Evolutionary conservation across 2,329 filamentous ascomycete species (phyloP).

Genomic region (Dothistroma septosporum): DNA sequence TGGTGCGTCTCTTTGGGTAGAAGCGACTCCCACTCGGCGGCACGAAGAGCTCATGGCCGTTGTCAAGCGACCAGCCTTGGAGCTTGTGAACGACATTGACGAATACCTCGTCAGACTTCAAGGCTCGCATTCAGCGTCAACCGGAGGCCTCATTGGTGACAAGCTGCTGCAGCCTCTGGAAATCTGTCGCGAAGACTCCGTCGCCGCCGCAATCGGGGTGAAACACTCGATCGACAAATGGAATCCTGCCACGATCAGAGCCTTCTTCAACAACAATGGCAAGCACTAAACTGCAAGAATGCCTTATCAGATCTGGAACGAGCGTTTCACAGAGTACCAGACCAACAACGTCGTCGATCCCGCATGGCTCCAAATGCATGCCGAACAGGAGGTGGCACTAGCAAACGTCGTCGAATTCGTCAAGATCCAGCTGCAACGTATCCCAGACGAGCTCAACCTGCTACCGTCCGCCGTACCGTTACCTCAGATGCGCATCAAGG

Average conservation of each 20-base stretch:
- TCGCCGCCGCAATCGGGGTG: constrained; percentile 2
- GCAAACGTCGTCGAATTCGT: background rate
- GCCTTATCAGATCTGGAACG: constrained; percentile 21
- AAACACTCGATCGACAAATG: too few species aligned
- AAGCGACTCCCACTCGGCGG: background rate
- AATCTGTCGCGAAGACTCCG: too few species aligned
- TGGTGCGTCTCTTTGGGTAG: constrained; percentile 16
- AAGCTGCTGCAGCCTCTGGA: too few species aligned
- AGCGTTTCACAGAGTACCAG: constrained; percentile 17
- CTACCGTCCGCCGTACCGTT: too few species aligned
- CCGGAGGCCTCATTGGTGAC: too few species aligned
- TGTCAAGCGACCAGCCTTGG: background rate
- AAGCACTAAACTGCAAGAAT: constrained; percentile 12
- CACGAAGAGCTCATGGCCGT: too few species aligned
- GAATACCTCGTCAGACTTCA: background rate
- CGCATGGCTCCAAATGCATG: background rate
- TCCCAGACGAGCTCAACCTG: too few species aligned
- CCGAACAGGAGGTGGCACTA: background rate
- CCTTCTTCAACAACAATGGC: constrained; percentile 23
- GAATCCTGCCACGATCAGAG: constrained; percentile 15
- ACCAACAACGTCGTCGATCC: background rate
- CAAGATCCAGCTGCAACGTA: background rate
- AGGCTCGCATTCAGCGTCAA: too few species aligned
- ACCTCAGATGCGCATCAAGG: too few species aligned
- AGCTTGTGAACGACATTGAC: constrained; percentile 3